Evolutionary conservation across 257 asterid species (phyloP), one percentile per base, ranked within the genome.

Genomic region (Eucommia ulmoides): DNA sequence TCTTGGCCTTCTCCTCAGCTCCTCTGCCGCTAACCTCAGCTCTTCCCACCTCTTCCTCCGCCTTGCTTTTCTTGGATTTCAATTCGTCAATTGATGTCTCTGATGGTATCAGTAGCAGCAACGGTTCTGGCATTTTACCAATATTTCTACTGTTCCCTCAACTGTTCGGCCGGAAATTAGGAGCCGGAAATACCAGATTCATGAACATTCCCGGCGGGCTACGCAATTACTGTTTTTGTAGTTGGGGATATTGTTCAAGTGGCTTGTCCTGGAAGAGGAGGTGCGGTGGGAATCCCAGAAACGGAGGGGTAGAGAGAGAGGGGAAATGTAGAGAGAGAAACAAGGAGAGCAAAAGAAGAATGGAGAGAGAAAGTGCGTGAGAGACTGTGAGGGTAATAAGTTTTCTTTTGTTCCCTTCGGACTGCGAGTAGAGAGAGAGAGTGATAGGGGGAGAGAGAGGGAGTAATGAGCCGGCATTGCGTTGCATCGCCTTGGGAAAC

Each of bases 1-100:
- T 79, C 8, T 93, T 80, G 3, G 51, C 26, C 59, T 63, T 76
- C 38, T 62, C 74, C 21, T 45, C 50, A 0, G 55, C 69, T 16
- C 19, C 8, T 2, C 19, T 10, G 7, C 12, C 4, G 42, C 67
- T n/a, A 53, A 44, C 29, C 11, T 41, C 33, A 33, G 71, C 15
- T 57, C 75, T 44, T 60, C 67, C 53, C n/a, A 24, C 29, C 52
- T 53, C 2, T 25, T 60, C 63, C 33, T 60, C 63, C 33, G 45
- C 8, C 46, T 71, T 11, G 53, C 41, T 64, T 67, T 17, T 65
- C 62, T 26, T 20, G 55, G 23, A 49, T 17, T 16, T 51, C 65
- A 44, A 78, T 78, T 68, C 60, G 61, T 54, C 38, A 5, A 5
- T 29, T 29, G 38, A 29, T 7, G 12, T 29, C 8, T 5, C 38